Conservation (phyloP, 345 rosid species). For the Citrus reticulata region DNA sequence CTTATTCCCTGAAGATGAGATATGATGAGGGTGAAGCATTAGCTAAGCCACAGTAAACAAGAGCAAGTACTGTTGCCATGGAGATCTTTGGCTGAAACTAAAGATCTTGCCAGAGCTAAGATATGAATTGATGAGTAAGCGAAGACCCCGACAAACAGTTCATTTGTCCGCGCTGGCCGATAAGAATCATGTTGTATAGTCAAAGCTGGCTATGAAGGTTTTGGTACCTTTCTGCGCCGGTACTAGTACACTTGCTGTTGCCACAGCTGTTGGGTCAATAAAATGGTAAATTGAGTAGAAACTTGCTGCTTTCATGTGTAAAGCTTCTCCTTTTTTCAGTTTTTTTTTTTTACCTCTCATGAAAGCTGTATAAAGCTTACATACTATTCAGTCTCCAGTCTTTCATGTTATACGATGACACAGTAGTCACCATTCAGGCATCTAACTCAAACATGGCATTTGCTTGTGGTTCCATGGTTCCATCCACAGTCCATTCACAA, state of each 20-base stretch:
- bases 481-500: too few species aligned
- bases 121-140: not conserved
- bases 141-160: not conserved
- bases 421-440: too few species aligned
- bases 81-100: conserved; percentile 3
- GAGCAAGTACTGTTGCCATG: not conserved
- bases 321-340: not conserved
- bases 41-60: not conserved
- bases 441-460: too few species aligned
- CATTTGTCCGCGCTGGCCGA: not conserved
- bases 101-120: conserved; percentile 2
- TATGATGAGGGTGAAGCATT: not conserved
- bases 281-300: not conserved
- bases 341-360: too few species aligned
- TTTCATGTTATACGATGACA: not conserved
- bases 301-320: not conserved
- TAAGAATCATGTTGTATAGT: not conserved
- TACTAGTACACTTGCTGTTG: not conserved
- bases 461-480: too few species aligned
- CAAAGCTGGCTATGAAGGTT: conserved; percentile 24
- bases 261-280: not conserved
- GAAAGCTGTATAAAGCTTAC: too few species aligned
- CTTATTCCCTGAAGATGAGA: not conserved
- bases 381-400: not conserved
- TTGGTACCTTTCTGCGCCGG: conserved; percentile 8